These are phyloP conservation scores for Xerocomus potaroensis DNA, from an alignment of 768 basidiomycete species.

Conservation along the genomic window DNA sequence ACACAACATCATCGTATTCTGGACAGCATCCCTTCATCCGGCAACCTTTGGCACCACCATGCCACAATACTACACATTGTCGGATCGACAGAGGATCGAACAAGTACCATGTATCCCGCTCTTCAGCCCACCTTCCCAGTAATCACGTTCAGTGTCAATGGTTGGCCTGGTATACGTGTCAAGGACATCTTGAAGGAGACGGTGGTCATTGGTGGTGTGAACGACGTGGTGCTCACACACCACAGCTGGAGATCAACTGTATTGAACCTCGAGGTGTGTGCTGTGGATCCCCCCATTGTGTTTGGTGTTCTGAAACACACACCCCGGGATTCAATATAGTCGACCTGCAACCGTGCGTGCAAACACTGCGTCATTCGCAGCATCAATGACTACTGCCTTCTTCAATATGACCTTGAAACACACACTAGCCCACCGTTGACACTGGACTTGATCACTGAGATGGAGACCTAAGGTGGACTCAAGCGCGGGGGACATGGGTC, in stretches of 20 bases:
- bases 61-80: no score
- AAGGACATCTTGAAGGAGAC: conserved; percentile 12
- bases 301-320: conserved; percentile 8
- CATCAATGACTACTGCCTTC: conserved; percentile 10
- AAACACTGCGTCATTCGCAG: conserved; percentile 15
- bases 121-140: conserved; percentile 9
- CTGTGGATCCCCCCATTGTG: not conserved
- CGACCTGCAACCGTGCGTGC: no score
- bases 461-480: conserved; percentile 12
- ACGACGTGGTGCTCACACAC: conserved; percentile 13
- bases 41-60: conserved; percentile 2
- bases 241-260: conserved; percentile 20
- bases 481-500: conserved; percentile 17
- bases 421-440: conserved; percentile 14
- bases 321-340: not conserved
- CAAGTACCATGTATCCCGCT: conserved; percentile 18
- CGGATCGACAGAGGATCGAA: conserved; percentile 15
- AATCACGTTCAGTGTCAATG: conserved; percentile 15
- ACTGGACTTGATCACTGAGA: conserved; percentile 16
- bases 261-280: conserved; percentile 18
- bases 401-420: conserved; percentile 13
- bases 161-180: conserved; percentile 18
- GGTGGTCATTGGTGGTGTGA: conserved; percentile 10
- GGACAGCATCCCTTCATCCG: conserved; percentile 18
- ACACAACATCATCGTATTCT: no score